These are phyloP conservation scores for Leptodermis oblonga DNA, from an alignment of 257 asterid species.

Conservation along the genomic window DNA sequence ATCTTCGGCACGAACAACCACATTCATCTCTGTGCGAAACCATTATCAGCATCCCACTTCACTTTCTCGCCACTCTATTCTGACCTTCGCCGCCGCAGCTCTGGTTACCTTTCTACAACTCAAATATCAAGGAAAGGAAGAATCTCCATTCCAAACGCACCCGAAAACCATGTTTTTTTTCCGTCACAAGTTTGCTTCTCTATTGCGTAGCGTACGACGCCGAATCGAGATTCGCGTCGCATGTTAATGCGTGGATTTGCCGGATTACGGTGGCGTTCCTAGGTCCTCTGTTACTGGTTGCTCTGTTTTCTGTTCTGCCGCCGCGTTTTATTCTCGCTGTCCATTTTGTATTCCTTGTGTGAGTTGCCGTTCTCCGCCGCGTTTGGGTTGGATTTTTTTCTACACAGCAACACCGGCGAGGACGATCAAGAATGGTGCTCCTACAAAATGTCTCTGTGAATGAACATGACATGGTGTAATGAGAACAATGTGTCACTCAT, in stretches of 20 bases:
- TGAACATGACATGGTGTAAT: not conserved
- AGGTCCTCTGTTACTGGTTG: conserved; percentile 7
- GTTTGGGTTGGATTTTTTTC: not conserved
- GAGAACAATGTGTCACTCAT: no score
- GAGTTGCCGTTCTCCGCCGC: not conserved
- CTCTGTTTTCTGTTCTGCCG: conserved; percentile 11
- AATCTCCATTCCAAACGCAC: conserved; percentile 12
- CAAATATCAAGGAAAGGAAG: not conserved
- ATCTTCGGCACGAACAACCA: not conserved
- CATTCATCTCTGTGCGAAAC: not conserved
- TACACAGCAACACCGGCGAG: not conserved
- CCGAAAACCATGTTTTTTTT: conserved; percentile 8
- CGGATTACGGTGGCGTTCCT: not conserved
- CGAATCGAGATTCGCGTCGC: not conserved
- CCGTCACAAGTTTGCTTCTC: not conserved
- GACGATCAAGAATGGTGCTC: not conserved
- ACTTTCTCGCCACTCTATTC: not conserved
- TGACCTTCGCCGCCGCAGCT: not conserved
- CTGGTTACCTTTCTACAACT: not conserved
- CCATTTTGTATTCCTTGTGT: not conserved
- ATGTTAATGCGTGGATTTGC: not conserved
- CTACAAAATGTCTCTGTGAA: not conserved
- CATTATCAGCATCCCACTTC: not conserved
- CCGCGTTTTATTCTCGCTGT: not conserved
- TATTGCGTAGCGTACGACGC: not conserved